Percentiles rank a stretch among this genome's conserved stretches.
These are phyloP conservation scores for Claviceps maximensis DNA, from an alignment of 2,329 filamentous ascomycete genomes.

Conservation along the genomic window DNA sequence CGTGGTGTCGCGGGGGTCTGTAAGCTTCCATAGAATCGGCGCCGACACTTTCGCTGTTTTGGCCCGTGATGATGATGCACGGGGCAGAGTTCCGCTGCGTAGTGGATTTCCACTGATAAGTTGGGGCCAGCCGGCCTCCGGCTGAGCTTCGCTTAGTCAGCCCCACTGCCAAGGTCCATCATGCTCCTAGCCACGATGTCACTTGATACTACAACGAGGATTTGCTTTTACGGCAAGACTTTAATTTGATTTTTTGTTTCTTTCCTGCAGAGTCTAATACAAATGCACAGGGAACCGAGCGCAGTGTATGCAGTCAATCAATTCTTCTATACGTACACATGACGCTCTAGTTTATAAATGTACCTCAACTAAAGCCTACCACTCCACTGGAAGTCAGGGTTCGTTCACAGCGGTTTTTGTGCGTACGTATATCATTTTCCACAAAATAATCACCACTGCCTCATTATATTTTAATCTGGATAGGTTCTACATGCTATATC, in stretches of 20 bases:
- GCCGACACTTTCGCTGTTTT: constrained; percentile 2
- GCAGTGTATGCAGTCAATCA: too few relatives aligned
- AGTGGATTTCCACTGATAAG: constrained; percentile 14
- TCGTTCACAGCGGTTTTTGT: neutral
- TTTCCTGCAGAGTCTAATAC: too few relatives aligned
- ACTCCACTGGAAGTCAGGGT: neutral
- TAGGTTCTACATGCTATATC: neutral
- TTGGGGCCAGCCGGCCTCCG: neutral
- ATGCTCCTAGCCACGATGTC: neutral
- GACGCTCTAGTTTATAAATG: too few relatives aligned
- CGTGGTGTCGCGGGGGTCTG: neutral
- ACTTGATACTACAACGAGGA: neutral
- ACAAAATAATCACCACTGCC: neutral
- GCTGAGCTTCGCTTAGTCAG: constrained; percentile 6
- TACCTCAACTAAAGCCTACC: too few relatives aligned
- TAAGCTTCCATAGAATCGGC: neutral
- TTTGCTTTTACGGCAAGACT: too few relatives aligned
- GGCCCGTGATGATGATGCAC: constrained; percentile 23
- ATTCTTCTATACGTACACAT: too few relatives aligned
- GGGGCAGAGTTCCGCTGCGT: constrained; percentile 23
- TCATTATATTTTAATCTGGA: neutral
- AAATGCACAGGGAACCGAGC: too few relatives aligned
- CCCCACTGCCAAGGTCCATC: too few relatives aligned
- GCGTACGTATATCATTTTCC: neutral
- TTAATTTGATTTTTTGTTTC: too few relatives aligned